Base-by-base conservation (phyloP, 225 moss, liverwort and hornwort species). In the Straminergon stramineum region DNA sequence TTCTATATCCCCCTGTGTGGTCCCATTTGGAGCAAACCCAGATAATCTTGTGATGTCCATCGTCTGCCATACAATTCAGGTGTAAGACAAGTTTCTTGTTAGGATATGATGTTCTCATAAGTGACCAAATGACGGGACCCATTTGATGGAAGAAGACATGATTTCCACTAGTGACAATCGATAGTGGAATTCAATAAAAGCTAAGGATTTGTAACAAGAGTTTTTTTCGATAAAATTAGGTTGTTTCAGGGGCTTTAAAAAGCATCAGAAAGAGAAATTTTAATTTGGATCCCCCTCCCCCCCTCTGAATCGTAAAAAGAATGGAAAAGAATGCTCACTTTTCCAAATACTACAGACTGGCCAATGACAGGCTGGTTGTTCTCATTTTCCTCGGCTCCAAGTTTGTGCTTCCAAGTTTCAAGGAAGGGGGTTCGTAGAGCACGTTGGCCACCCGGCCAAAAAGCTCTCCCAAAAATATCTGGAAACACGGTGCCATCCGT, bases 401-500 rank as follows among this genome's bases (percentile, higher is more conserved):
- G 52, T 86, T 96, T 76, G 92, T 92, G 84, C 86, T 96, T 98
- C 94, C 92, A 95, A 79, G 90, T 85, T 91, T 96, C 96, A 53
- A 94, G 93, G 69, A 94, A 94, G 16, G 93, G 89, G 14, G 97
- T 98, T 90, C 90, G 90, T 77, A 98, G 81, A 61, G 95, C 95
- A 71, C 97, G 93, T 26, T 92, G 93, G 63, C 92, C 95, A 84
- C 93, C 94, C 34, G 93, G 92, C 97, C 96, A 98, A 28, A 56
- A 79, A 68, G 94, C 90, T 87, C 93, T 94, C 35, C 97, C 96
- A 56, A 95, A 98, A 70, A 98, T 39, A 84, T 98, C 91, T 67
- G 94, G 95, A 87, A 96, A 96, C 87, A 93, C 94, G 9, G 97
- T 96, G 75, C 95, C 96, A 63, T 87, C 85, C 58, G 51, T 77